phyloP scores from a whole-genome alignment of 1,139 yeast species.

The Saccharomycopsis hybrid region DNA sequence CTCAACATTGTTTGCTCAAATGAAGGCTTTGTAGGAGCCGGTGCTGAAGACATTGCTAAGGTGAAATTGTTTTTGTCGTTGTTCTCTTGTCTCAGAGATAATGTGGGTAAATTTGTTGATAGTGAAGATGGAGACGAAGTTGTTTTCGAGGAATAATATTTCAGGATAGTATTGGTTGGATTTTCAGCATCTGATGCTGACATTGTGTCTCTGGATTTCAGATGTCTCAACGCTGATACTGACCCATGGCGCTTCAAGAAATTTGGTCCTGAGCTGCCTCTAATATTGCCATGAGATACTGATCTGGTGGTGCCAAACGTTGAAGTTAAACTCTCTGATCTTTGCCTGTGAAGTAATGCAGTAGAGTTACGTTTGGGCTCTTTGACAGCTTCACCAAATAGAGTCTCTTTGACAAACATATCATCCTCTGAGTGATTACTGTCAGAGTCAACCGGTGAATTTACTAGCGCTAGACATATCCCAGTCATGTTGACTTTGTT shows the following conservation, averaged over 20 bases:
- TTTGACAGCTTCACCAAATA: not conserved
- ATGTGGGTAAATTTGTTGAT: not conserved
- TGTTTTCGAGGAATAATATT: conserved; percentile 6
- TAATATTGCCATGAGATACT: conserved; percentile 12
- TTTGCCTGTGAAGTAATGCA: conserved; percentile 1
- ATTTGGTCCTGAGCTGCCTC: not conserved
- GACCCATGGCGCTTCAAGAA: conserved; percentile 9
- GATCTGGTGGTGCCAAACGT: conserved; percentile 7
- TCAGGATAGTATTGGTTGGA: conserved; percentile 1
- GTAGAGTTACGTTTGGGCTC: not conserved
- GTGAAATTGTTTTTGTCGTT: no score
- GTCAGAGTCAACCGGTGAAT: conserved; percentile 13
- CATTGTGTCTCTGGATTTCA: not conserved
- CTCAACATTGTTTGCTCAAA: no score
- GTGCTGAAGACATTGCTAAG: no score
- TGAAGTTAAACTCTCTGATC: conserved; percentile 5
- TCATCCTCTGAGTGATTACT: not conserved
- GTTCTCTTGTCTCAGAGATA: not conserved
- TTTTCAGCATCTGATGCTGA: not conserved
- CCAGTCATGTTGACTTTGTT: conserved; percentile 18
- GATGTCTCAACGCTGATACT: conserved; percentile 4
- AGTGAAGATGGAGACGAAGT: conserved; percentile 7
- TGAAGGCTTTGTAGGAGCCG: no score
- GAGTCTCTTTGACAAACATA: conserved; percentile 1
- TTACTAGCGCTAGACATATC: conserved; percentile 16